phyloP scores from a whole-genome alignment of 192 early-diverging fungal species.

The Linnemannia zychae region DNA sequence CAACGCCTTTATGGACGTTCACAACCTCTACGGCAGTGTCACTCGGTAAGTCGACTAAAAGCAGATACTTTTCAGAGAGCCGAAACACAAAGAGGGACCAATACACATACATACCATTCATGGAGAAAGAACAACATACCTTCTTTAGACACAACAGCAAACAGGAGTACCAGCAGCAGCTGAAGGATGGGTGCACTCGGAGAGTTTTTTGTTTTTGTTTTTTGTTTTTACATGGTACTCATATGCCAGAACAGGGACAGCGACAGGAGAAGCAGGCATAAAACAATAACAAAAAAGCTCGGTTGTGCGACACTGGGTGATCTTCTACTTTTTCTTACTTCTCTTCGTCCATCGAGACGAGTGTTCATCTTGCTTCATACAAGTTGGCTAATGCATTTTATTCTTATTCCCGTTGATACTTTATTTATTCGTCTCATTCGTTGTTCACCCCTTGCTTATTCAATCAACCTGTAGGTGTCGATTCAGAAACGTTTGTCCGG shows the following conservation, averaged over 20 bases:
- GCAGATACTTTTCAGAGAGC: not conserved
- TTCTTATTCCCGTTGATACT: not conserved
- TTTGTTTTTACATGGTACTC: not conserved
- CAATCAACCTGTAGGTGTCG: conserved; percentile 32
- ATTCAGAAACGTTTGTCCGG: conserved; percentile 53
- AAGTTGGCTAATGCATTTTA: not conserved
- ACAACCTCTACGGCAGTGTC: conserved; percentile 56
- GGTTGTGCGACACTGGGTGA: conserved; percentile 6
- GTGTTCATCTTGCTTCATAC: not conserved
- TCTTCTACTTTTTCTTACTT: conserved; percentile 18
- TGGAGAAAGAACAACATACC: not conserved
- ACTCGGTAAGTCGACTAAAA: conserved; percentile 39
- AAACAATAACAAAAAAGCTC: not conserved
- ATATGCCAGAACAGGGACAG: not conserved
- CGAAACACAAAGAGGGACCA: not conserved
- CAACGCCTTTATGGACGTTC: conserved; percentile 57
- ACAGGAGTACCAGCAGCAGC: not conserved
- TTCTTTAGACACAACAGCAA: not conserved
- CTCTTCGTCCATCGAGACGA: not conserved
- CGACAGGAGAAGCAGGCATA: not conserved
- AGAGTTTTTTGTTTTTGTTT: not conserved
- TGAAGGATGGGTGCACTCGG: not conserved
- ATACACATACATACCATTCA: not conserved
- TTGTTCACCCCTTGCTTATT: conserved; percentile 4
- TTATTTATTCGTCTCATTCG: not conserved